These are phyloP conservation scores for Xylaria sp. DNA, from an alignment of 2,329 filamentous ascomycete genomes.

Conservation along the genomic window DNA sequence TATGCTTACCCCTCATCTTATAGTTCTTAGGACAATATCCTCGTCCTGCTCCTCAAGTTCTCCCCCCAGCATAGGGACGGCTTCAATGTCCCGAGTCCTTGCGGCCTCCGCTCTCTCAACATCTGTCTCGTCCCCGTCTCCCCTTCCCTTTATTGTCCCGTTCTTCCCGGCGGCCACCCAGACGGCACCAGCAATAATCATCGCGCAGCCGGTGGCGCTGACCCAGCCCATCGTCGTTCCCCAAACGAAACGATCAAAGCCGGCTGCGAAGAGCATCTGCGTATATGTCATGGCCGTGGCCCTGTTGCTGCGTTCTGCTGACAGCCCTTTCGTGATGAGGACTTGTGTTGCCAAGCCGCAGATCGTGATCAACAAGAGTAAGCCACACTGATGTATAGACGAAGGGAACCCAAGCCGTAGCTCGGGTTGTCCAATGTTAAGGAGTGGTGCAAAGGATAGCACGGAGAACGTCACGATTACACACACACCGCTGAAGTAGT, in stretches of 20 bases:
- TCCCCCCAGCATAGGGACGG: conserved; percentile 10
- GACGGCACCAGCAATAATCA: conserved; percentile 60
- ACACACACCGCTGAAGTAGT: conserved; percentile 78
- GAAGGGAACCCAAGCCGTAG: conserved; percentile 50
- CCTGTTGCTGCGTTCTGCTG: conserved; percentile 69
- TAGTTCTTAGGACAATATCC: conserved; percentile 28
- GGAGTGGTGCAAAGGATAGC: conserved; percentile 56
- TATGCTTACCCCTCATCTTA: conserved; percentile 10
- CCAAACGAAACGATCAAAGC: conserved; percentile 59
- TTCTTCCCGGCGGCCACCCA: conserved; percentile 55
- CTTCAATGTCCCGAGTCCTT: conserved; percentile 32
- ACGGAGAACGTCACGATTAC: conserved; percentile 68
- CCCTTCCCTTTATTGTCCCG: conserved; percentile 24
- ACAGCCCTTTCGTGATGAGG: conserved; percentile 76
- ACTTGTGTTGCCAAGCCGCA: conserved; percentile 88
- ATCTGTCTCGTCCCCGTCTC: conserved; percentile 34
- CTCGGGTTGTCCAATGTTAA: conserved; percentile 42
- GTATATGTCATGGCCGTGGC: conserved; percentile 65
- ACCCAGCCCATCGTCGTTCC: conserved; percentile 55
- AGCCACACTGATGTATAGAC: conserved; percentile 62
- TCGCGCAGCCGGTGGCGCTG: conserved; percentile 56
- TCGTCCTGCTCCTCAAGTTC: conserved; percentile 32
- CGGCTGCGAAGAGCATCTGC: conserved; percentile 61
- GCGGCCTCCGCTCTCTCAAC: conserved; percentile 43
- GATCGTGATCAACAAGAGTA: conserved; percentile 70